Conservation (phyloP, 78 protist species). For the Ministeria vibrans region DNA sequence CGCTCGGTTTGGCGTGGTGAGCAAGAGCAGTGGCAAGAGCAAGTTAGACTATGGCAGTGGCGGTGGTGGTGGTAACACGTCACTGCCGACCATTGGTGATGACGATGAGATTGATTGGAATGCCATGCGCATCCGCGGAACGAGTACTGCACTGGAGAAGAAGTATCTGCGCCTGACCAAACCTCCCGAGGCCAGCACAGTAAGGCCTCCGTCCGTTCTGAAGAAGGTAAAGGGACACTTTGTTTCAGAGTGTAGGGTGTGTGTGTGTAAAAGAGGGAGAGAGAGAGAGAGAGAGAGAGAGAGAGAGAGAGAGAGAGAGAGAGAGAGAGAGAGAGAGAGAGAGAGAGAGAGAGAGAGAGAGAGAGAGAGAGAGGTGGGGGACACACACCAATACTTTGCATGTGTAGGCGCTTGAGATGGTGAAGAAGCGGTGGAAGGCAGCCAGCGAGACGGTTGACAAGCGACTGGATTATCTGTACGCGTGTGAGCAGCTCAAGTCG, state of each 20-base stretch:
- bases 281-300: neutral
- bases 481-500: slow-evolving; percentile 35
- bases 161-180: neutral
- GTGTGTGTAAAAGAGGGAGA: neutral
- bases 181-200: neutral
- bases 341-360: neutral
- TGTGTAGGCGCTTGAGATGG: neutral
- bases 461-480: neutral
- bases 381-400: no score
- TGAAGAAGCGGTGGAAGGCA: neutral
- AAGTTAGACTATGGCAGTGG: neutral
- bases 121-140: neutral
- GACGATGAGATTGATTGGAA: neutral
- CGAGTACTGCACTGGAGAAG: neutral
- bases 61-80: neutral
- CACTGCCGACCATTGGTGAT: neutral
- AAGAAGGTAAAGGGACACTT: neutral
- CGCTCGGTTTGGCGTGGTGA: neutral
- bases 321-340: neutral
- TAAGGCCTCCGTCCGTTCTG: neutral
- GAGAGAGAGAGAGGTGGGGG: neutral
- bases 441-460: no score
- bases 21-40: neutral
- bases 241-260: neutral
- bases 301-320: neutral